Conservation (phyloP, 495 filamentous ascomycete species). For the Annulohypoxylon nitens region DNA sequence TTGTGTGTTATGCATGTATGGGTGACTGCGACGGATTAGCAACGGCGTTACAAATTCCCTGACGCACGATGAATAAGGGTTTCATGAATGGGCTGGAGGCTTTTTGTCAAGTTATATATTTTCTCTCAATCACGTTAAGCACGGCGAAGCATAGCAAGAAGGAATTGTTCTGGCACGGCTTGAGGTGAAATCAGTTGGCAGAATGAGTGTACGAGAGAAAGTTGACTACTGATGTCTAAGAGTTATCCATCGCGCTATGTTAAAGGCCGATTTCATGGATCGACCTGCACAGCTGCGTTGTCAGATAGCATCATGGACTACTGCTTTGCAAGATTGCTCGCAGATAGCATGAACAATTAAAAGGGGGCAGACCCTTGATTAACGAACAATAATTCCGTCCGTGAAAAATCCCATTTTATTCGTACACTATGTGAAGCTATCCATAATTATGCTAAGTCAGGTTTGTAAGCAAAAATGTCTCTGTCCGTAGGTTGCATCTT, state of each 20-base stretch:
- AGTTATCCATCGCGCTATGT: too few species aligned
- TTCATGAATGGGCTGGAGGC: neutral
- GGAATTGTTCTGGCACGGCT: neutral
- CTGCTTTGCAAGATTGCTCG: neutral
- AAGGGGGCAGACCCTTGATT: neutral
- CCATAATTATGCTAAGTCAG: neutral
- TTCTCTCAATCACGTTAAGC: neutral
- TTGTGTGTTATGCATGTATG: neutral
- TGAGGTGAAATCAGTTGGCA: neutral
- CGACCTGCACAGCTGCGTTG: neutral
- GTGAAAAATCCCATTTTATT: neutral
- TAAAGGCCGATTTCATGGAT: too few species aligned
- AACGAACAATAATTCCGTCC: neutral
- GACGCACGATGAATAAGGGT: neutral
- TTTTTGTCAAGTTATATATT: neutral
- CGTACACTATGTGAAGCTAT: neutral
- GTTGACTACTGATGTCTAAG: too few species aligned
- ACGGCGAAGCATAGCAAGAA: slow-evolving; percentile 1
- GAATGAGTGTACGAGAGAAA: neutral
- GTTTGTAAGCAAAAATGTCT: neutral
- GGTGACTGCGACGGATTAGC: neutral
- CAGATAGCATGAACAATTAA: neutral
- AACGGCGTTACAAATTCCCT: neutral
- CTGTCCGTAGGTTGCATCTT: neutral
- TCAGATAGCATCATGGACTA: neutral